A percentile compares a stretch with the other conserved stretches of the same genome.
phyloP scores from a whole-genome alignment of 305 asterid species.

The Salvia sclarea region DNA sequence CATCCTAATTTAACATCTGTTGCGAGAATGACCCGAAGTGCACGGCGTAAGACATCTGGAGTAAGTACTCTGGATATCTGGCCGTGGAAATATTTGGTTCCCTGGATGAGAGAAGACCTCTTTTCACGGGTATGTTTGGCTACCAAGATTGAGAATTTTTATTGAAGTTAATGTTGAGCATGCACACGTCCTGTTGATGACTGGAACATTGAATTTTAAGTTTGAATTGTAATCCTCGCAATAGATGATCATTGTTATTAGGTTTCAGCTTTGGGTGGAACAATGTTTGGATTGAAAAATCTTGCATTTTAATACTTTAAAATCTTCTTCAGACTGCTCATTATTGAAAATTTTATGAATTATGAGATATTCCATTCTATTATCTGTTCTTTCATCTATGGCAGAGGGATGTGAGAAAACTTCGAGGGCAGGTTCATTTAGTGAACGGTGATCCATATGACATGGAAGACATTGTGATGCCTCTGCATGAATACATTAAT shows the following conservation, averaged over 20 bases:
- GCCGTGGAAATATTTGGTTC: constrained; percentile 99
- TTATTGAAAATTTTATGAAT: constrained; percentile 12
- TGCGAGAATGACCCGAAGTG: constrained; percentile 49
- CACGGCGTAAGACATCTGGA: constrained; percentile 55
- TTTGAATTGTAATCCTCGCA: background rate
- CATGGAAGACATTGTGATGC: constrained; percentile 74
- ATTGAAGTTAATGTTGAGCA: constrained; percentile 5
- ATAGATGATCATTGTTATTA: constrained; percentile 4
- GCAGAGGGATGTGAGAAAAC: constrained; percentile 83
- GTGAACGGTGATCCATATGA: constrained; percentile 63
- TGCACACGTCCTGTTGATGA: background rate
- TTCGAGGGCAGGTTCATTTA: constrained; percentile 43
- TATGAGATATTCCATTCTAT: constrained; percentile 17
- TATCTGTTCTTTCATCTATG: constrained; percentile 28
- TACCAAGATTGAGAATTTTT: constrained; percentile 27
- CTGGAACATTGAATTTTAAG: background rate
- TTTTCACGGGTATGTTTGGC: constrained; percentile 78
- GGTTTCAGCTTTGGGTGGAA: constrained; percentile 12
- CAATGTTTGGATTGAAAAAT: constrained; percentile 9
- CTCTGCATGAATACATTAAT: constrained; percentile 75
- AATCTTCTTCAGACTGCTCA: constrained; percentile 12
- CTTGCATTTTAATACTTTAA: constrained; percentile 3
- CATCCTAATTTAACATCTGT: constrained; percentile 91
- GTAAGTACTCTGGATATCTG: constrained; percentile 91
- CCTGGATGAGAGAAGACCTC: constrained; percentile 97